Evolutionary conservation across 805 yeast genomes (phyloP).

Genomic region (Hemisphaericaspora nanyangensis): DNA sequence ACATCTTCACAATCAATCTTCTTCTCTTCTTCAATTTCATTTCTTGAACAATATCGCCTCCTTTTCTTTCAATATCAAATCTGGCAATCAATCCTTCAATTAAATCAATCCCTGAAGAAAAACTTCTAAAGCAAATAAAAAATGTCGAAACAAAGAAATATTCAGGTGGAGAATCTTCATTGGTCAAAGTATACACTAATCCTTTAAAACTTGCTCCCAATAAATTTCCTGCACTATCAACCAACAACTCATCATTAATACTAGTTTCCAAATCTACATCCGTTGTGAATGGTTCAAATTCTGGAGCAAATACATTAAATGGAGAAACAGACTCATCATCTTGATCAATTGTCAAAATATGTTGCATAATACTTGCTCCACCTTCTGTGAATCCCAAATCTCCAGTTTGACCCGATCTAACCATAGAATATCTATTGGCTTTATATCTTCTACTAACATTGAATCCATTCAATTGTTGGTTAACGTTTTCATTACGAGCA

Average conservation of each 20-base stretch:
- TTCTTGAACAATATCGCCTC: constrained; percentile 11
- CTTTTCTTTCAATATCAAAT: constrained; percentile 45
- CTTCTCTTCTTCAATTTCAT: constrained; percentile 53
- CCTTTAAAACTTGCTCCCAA: constrained; percentile 73
- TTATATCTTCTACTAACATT: constrained; percentile 11
- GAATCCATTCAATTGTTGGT: constrained; percentile 7
- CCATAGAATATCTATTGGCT: constrained; percentile 46
- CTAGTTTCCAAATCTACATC: constrained; percentile 10
- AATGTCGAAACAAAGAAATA: constrained; percentile 70
- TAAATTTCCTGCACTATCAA: constrained; percentile 48
- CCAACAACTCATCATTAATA: constrained; percentile 45
- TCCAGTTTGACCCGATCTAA: constrained; percentile 49
- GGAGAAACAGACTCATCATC: constrained; percentile 15
- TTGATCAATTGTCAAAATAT: constrained; percentile 22
- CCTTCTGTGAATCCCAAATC: constrained; percentile 44
- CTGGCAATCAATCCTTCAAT: constrained; percentile 64
- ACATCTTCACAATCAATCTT: constrained; percentile 60
- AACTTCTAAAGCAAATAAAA: constrained; percentile 71
- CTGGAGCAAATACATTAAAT: constrained; percentile 31
- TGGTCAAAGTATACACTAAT: constrained; percentile 60
- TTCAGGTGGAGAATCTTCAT: constrained; percentile 61
- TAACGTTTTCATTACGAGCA: constrained; percentile 34
- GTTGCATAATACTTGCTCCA: constrained; percentile 44
- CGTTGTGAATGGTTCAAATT: constrained; percentile 30
- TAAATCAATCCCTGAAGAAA: constrained; percentile 62